Conservation (phyloP, 768 basidiomycete genomes). For the Sistotremastrum suecicum region DNA sequence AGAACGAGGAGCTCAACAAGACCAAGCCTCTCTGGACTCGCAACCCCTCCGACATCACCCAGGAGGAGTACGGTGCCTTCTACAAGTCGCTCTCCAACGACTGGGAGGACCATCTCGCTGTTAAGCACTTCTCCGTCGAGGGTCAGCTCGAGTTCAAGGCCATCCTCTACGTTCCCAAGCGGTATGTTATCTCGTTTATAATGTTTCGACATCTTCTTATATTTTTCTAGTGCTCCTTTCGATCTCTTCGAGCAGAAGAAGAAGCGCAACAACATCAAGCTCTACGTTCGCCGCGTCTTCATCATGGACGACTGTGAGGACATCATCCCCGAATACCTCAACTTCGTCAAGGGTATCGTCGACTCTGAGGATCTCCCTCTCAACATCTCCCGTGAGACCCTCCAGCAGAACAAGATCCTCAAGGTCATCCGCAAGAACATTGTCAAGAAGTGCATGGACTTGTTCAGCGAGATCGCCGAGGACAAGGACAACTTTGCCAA, state of each 20-base stretch:
- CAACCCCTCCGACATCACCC: conserved; percentile 85
- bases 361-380: conserved; percentile 99
- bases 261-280: conserved; percentile 99
- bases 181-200: conserved; percentile 31
- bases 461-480: conserved; percentile 93
- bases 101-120: conserved; percentile 99
- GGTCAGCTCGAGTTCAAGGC: conserved; percentile 99
- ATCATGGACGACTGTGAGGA: conserved; percentile 99
- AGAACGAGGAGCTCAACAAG: conserved; percentile 99
- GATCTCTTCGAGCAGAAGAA: conserved; percentile 99
- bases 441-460: conserved; percentile 94
- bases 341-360: conserved; percentile 99
- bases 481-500: conserved; percentile 98
- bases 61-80: conserved; percentile 90
- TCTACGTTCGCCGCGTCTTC: conserved; percentile 99
- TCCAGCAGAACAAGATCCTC: conserved; percentile 99
- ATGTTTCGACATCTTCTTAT: not conserved
- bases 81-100: conserved; percentile 99
- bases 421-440: conserved; percentile 99
- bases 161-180: conserved; percentile 93
- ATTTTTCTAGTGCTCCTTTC: conserved; percentile 67
- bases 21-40: conserved; percentile 99
- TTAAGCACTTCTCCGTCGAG: conserved; percentile 99
- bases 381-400: conserved; percentile 99
- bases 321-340: conserved; percentile 97